Evolutionary conservation across 805 yeast genomes (phyloP), one percentile per base, ranked within the genome.

Genomic region (Metschnikowia peoriensis): DNA sequence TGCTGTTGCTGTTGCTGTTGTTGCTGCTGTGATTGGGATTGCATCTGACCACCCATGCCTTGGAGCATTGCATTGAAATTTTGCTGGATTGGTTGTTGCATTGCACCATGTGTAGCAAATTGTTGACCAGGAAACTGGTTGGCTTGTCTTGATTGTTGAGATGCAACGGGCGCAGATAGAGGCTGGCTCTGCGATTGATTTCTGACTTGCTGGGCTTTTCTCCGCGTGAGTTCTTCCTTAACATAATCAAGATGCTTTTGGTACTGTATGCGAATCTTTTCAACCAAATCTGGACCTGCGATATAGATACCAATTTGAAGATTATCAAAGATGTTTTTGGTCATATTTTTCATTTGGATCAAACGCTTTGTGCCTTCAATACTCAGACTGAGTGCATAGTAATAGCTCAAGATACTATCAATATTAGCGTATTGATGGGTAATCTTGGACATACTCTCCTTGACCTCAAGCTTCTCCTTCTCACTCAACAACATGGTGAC

Each of bases 351-450:
- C 77, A 88, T 82, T 64, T 88, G 92, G 54, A 91, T 77, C 53
- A 91, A 79, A 59, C 88, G 81, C 61, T 82, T 84, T 1, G 96
- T 86, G 9, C 89, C 92, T 46, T 84, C 88, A 46, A 77, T 79
- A 66, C 87, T 88, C 60, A 85, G 83, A 1, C 96, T 87, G 54
- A 89, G 75, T 53, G 86, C 79, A 63, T 81, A 90, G 61, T 88
- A 89, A 63, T 88, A 84, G 38, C 96, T 90, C 40, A 89, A 82
- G 41, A 90, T 75, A 54, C 85, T 85, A 64, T 89, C 96, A 15
- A 87, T 86, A 56, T 85, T 79, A 38, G 83, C 77, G 66, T 81
- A 83, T 57, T 86, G 77, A 61, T 82, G 86, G 34, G 88, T 75
- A 32, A 81, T 73, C 41, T 75, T 77, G 42, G 73, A 75, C 59